phyloP scores from a whole-genome alignment of 176 grass and related monocot genomes.

The Musa beccarii region DNA sequence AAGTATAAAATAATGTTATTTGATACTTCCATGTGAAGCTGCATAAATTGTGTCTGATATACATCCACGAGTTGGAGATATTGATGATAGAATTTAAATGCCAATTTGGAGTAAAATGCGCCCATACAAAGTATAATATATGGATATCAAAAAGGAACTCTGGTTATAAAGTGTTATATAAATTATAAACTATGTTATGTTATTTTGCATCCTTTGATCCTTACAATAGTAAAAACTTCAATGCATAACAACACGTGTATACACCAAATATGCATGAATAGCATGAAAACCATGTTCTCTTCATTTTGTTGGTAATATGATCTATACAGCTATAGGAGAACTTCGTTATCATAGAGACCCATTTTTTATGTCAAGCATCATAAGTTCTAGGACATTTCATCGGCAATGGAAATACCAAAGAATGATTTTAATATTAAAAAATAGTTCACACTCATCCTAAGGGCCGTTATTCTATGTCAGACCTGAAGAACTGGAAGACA shows the following conservation, averaged over 20 bases:
- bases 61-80: background rate
- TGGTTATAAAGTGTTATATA: too few relatives aligned
- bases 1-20: background rate
- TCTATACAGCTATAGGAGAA: too few relatives aligned
- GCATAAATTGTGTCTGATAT: background rate
- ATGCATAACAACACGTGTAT: too few relatives aligned
- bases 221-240: too few relatives aligned
- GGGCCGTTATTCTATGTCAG: background rate
- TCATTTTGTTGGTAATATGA: background rate
- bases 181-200: too few relatives aligned
- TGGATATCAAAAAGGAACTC: background rate
- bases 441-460: background rate
- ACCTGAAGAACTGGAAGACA: constrained; percentile 84
- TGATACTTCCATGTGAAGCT: background rate
- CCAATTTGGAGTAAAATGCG: background rate
- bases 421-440: background rate
- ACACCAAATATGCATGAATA: too few relatives aligned
- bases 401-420: background rate
- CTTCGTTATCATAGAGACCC: background rate
- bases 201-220: too few relatives aligned
- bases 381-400: background rate
- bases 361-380: background rate
- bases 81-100: background rate
- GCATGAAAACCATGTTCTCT: background rate
- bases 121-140: background rate